A percentile compares a stretch with the other conserved stretches of the same genome.
These are phyloP conservation scores for Grosmannia serpens DNA, from an alignment of 2,329 filamentous ascomycete genomes.

Conservation along the genomic window DNA sequence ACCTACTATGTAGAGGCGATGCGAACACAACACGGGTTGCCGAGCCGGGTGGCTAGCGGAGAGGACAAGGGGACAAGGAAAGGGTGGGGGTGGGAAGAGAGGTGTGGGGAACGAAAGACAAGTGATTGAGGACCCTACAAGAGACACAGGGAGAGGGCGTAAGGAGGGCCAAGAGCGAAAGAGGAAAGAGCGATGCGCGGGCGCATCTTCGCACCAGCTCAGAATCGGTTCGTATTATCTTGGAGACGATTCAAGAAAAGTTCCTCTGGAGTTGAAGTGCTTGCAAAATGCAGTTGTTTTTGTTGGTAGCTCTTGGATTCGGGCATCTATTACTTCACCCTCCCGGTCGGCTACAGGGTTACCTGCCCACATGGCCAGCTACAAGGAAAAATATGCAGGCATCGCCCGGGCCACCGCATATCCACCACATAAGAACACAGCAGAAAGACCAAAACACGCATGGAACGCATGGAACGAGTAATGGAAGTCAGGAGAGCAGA, in stretches of 20 bases:
- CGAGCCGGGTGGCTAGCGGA: background rate
- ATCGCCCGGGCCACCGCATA: background rate
- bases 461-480: constrained; percentile 1
- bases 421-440: background rate
- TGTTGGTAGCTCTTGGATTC: background rate
- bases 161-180: background rate
- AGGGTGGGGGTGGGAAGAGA: background rate
- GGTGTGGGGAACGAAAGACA: background rate
- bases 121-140: background rate
- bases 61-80: background rate
- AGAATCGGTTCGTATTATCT: no score
- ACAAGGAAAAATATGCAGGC: background rate
- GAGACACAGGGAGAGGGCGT: background rate
- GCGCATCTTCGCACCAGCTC: background rate
- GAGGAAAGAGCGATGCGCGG: background rate
- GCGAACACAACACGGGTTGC: background rate
- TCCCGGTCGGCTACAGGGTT: background rate
- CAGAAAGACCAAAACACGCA: background rate
- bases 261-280: no score
- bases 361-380: background rate
- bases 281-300: no score
- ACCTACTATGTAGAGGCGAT: background rate
- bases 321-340: background rate
- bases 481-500: background rate
- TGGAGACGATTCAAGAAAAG: no score